Evolutionary conservation across 345 rosid genomes (phyloP).

Genomic region (Geranium rotundifolium): DNA sequence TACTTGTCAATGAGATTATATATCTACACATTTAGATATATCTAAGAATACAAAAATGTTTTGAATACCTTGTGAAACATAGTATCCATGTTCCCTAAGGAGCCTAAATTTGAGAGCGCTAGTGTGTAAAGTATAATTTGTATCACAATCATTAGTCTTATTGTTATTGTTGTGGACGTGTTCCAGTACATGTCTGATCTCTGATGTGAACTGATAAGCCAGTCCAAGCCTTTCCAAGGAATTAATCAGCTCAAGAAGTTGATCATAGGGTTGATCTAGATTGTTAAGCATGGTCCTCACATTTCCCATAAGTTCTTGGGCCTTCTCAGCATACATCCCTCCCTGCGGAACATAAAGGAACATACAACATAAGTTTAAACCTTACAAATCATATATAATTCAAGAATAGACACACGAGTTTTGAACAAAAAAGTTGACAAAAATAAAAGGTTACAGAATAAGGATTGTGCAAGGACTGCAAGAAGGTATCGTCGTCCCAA

Average conservation of each 20-base stretch:
- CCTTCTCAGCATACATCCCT: not conserved
- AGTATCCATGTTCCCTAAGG: conserved; percentile 19
- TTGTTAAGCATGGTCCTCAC: not conserved
- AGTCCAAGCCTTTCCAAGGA: conserved; percentile 15
- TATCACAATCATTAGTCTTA: not conserved
- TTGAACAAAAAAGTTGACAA: no score
- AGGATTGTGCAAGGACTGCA: conserved; percentile 5
- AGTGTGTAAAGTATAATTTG: not conserved
- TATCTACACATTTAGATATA: no score
- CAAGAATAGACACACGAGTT: no score
- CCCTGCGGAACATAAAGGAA: not conserved
- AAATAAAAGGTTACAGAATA: not conserved
- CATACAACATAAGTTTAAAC: no score
- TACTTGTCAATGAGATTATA: not conserved
- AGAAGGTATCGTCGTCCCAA: conserved; percentile 8
- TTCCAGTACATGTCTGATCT: conserved; percentile 8
- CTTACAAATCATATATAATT: no score
- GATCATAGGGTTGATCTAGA: not conserved
- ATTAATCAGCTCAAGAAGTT: conserved; percentile 12
- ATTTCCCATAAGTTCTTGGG: conserved; percentile 6
- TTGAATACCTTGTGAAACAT: conserved; percentile 15
- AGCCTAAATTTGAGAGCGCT: not conserved
- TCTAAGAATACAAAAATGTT: no score
- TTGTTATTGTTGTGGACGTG: not conserved
- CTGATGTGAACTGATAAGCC: conserved; percentile 12